Evolutionary conservation across 371 early-diverging fungal species (phyloP).

Genomic region (Thermomucor indicae-seudaticae): DNA sequence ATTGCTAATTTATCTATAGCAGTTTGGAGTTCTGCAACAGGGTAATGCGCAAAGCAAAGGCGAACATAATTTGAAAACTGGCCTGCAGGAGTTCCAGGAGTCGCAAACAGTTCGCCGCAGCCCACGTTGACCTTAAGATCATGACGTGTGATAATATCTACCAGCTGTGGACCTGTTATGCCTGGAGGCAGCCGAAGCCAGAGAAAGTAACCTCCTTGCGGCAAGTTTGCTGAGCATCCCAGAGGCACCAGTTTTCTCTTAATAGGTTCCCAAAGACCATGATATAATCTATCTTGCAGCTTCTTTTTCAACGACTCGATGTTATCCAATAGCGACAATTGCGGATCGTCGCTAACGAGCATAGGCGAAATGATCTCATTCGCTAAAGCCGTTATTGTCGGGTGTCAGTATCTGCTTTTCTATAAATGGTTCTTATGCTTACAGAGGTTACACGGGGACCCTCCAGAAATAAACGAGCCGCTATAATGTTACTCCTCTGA

Average conservation of each 20-base stretch:
- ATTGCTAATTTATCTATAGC: background rate
- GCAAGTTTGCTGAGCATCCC: constrained; percentile 23
- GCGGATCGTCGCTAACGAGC: constrained; percentile 10
- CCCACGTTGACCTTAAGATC: constrained; percentile 20
- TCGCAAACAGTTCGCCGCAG: constrained; percentile 18
- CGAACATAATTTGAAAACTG: constrained; percentile 7
- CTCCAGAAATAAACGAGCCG: constrained; percentile 37
- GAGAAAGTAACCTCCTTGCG: constrained; percentile 41
- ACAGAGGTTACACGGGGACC: constrained; percentile 29
- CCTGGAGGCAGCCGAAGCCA: constrained; percentile 34
- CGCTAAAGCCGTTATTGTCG: constrained; percentile 7
- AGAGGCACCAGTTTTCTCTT: constrained; percentile 21
- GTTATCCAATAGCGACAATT: constrained; percentile 15
- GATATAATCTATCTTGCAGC: constrained; percentile 15
- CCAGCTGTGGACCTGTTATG: constrained; percentile 11
- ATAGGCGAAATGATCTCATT: constrained; percentile 26
- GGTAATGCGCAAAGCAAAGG: constrained; percentile 18
- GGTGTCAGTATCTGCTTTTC: background rate
- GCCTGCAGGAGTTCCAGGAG: constrained; percentile 2
- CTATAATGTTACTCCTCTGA: constrained; percentile 10
- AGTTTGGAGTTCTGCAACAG: background rate
- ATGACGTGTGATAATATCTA: constrained; percentile 10
- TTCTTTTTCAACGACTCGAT: constrained; percentile 9
- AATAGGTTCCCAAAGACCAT: constrained; percentile 23
- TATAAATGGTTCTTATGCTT: background rate